Conservation (phyloP, 257 asterid species). For the Coffea canephora region DNA sequence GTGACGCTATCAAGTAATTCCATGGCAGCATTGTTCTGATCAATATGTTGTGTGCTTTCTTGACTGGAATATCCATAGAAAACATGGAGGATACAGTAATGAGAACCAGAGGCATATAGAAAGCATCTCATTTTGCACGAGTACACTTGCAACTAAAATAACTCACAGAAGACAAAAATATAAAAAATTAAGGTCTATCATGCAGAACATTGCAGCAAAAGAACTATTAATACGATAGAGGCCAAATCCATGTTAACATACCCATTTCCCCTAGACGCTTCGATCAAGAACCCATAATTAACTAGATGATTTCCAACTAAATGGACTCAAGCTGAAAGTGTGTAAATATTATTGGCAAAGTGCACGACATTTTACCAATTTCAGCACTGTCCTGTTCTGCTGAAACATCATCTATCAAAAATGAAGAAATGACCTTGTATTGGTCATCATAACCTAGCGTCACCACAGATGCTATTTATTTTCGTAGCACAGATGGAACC, state of each 20-base stretch:
- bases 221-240: neutral
- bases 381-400: neutral
- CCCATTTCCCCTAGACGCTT: neutral
- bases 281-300: neutral
- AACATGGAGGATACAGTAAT: conserved; percentile 19
- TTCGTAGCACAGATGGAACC: neutral
- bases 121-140: neutral
- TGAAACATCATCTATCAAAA: neutral
- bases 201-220: neutral
- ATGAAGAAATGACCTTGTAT: neutral
- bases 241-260: neutral
- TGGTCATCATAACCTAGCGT: neutral
- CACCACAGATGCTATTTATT: neutral
- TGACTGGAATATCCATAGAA: conserved; percentile 46
- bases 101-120: conserved; percentile 1
- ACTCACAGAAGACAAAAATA: neutral
- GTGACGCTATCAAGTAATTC: conserved; percentile 88
- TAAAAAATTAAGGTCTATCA: neutral
- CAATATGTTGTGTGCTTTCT: conserved; percentile 50
- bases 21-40: conserved; percentile 85
- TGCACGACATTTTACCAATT: neutral
- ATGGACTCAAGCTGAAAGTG: neutral
- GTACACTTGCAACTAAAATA: neutral
- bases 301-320: neutral
- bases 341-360: neutral